Evolutionary conservation across 176 grass and related monocot species (phyloP), one percentile per base, ranked within the genome.

Genomic region (Saccharum spontaneum): DNA sequence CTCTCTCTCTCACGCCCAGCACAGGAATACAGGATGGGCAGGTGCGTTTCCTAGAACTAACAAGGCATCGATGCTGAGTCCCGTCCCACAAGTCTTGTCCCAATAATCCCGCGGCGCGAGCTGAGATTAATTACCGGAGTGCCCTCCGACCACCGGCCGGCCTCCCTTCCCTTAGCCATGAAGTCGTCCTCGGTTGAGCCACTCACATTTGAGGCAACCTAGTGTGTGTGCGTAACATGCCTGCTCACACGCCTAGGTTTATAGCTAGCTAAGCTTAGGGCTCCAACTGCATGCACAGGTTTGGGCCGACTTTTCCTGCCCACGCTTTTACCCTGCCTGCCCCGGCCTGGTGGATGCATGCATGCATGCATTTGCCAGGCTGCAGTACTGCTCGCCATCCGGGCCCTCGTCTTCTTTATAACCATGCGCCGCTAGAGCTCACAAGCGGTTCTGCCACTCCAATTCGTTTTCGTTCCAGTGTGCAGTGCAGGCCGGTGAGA

Each of bases 131-230:
- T 30, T 65, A 91, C 84, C 44, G n/a, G 34, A 87, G 50, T 23
- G 50, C 65, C 79, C 86, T 59, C 20, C 78, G 24, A 13, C 66
- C 63, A 44, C 13, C 50, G 71, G 37, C 49, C 66, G 71, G 37
- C 49, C 66, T 76, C 67, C 3, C 18, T 7, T 55, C 18, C 36
- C 76, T 55, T 62, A 48, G 79, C 79, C 66, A 41, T 82, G 79
- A 71, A 71, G 55, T 5, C 75, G 55, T 5, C 75, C 69, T 87
- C 60, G 0, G 62, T 71, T 38, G 52, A 80, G 70, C 89, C 81
- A 91, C 81, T 82, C 87, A 91, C 76, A 84, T 90, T 88, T 94
- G 72, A 81, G 85, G 90, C 45, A 89, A 84, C 89, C 87, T 70
- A 86, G 45, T 18, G 44, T 2, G 43, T 22, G 18, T 59, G 6